Percentiles rank a stretch among this genome's conserved stretches.
Conservation (phyloP, 352 stramenopile genomes). For the Globisporangium emineosum region DNA sequence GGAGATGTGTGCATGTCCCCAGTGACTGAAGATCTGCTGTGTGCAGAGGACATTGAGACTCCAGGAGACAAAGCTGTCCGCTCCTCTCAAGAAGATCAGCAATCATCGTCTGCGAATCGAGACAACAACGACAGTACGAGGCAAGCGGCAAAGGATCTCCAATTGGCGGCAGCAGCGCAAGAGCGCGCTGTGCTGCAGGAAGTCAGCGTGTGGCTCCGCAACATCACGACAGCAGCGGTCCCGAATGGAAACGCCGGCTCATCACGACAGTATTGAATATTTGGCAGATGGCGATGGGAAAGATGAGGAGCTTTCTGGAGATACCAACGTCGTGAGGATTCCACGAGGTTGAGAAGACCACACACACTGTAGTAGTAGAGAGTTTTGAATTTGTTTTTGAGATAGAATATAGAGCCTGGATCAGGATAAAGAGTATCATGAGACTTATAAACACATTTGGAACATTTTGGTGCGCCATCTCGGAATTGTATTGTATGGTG, state of each 20-base stretch:
- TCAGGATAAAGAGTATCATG: not conserved
- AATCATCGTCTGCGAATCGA: constrained; percentile 3
- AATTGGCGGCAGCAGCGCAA: constrained; percentile 40
- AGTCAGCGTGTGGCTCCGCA: constrained; percentile 73
- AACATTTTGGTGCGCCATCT: no score
- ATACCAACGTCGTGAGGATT: not conserved
- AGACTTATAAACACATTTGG: not conserved
- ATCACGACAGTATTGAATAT: constrained; percentile 4
- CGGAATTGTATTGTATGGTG: not conserved
- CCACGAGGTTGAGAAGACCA: not conserved
- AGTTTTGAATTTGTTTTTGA: not conserved
- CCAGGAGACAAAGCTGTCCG: constrained; percentile 20
- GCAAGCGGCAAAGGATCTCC: constrained; percentile 5
- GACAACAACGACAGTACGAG: constrained; percentile 4
- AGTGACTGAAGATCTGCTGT: constrained; percentile 47
- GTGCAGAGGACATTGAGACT: constrained; percentile 65
- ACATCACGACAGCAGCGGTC: constrained; percentile 28
- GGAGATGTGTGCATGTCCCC: constrained; percentile 32
- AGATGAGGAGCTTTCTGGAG: no score
- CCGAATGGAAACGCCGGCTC: not conserved
- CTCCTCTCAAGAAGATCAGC: not conserved
- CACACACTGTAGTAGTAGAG: not conserved
- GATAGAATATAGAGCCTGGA: constrained; percentile 12
- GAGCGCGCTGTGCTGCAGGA: constrained; percentile 80
- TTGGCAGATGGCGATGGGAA: not conserved